phyloP scores from a whole-genome alignment of 106 monocot genomes.

The Acorus calamus region DNA sequence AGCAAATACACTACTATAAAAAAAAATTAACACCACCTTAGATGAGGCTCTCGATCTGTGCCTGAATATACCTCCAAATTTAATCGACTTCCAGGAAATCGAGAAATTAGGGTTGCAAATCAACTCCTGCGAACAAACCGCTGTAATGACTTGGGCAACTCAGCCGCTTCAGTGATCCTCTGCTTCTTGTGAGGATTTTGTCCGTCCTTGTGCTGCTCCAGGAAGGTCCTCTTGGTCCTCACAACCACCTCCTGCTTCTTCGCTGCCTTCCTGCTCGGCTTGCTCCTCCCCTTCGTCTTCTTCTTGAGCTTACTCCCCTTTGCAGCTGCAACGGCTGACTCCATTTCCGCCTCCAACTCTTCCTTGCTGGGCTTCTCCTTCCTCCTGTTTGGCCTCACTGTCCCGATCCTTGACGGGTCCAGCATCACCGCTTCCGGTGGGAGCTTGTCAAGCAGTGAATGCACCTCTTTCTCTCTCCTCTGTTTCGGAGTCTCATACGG shows the following conservation, averaged over 20 bases:
- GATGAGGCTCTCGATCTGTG: too few species aligned
- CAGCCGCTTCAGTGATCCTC: slow-evolving; percentile 2
- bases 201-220: slow-evolving; percentile 23
- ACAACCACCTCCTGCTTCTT: slow-evolving; percentile 65
- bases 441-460: slow-evolving; percentile 74
- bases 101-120: too few species aligned
- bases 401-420: slow-evolving; percentile 69
- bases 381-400: slow-evolving; percentile 33
- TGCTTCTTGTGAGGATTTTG: slow-evolving; percentile 30
- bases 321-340: slow-evolving; percentile 42
- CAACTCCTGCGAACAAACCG: slow-evolving; percentile 41
- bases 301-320: slow-evolving; percentile 55
- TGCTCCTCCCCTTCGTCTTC: slow-evolving; percentile 91
- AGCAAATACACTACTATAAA: too few species aligned
- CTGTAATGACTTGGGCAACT: slow-evolving; percentile 72
- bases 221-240: slow-evolving; percentile 61
- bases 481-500: slow-evolving; percentile 71
- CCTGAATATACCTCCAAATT: too few species aligned
- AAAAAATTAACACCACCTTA: too few species aligned
- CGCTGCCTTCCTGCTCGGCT: slow-evolving; percentile 68
- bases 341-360: slow-evolving; percentile 49
- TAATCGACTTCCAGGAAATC: too few species aligned
- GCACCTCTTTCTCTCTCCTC: slow-evolving; percentile 85
- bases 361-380: slow-evolving; percentile 39
- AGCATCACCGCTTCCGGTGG: slow-evolving; percentile 88